These are phyloP conservation scores for Lipomyces orientalis DNA, from an alignment of 805 yeast species.

Conservation along the genomic window DNA sequence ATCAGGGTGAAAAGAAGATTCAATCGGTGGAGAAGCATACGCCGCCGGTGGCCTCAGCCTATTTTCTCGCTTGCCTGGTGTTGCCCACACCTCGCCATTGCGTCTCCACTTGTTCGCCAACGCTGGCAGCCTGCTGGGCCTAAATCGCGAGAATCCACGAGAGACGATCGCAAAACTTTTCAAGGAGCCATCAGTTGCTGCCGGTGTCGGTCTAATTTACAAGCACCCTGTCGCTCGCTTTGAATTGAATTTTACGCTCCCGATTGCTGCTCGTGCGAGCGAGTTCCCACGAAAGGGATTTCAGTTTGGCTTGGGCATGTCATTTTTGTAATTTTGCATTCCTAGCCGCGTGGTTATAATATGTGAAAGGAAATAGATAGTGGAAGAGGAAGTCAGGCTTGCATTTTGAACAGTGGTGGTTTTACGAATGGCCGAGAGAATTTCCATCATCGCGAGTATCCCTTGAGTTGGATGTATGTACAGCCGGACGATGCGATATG, in stretches of 20 bases:
- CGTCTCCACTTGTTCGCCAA: slow-evolving; percentile 67
- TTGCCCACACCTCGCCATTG: slow-evolving; percentile 55
- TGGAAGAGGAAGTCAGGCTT: neutral
- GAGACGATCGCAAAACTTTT: slow-evolving; percentile 43
- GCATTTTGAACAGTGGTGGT: neutral
- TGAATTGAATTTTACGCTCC: slow-evolving; percentile 68
- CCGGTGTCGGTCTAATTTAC: slow-evolving; percentile 66
- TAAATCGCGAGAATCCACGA: slow-evolving; percentile 32
- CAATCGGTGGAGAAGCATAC: slow-evolving; percentile 71
- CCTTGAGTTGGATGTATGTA: neutral
- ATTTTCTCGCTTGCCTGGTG: slow-evolving; percentile 64
- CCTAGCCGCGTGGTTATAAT: neutral
- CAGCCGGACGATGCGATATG: neutral
- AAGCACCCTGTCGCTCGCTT: slow-evolving; percentile 70
- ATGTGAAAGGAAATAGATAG: neutral
- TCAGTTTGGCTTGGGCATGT: slow-evolving; percentile 68
- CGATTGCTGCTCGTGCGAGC: slow-evolving; percentile 57
- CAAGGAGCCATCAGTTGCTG: slow-evolving; percentile 55
- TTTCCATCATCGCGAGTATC: neutral
- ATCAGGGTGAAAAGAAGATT: slow-evolving; percentile 46
- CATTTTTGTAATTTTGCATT: slow-evolving; percentile 52
- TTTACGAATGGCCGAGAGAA: too few relatives aligned
- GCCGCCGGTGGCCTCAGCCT: slow-evolving; percentile 62
- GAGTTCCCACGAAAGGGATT: slow-evolving; percentile 67
- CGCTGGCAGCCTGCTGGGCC: slow-evolving; percentile 62